These are phyloP conservation scores for Mytilinidion resinicola DNA, from an alignment of 495 filamentous ascomycete species.

Conservation along the genomic window DNA sequence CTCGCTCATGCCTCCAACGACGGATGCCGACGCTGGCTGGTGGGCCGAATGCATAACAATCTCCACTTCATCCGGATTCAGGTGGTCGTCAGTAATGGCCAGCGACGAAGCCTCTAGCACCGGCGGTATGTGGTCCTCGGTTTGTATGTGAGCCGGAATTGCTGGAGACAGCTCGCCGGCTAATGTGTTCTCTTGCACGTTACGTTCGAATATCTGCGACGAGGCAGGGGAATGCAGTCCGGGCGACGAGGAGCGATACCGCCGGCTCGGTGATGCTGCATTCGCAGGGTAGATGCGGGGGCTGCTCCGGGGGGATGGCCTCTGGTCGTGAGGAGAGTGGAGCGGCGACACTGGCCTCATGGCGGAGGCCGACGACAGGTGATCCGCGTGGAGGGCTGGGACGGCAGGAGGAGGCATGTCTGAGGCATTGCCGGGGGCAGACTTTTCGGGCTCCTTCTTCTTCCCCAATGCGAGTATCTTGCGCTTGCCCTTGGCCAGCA, in stretches of 20 bases:
- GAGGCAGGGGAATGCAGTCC: constrained; percentile 39
- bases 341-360: constrained; percentile 4
- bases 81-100: constrained; percentile 73
- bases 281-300: constrained; percentile 22
- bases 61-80: constrained; percentile 76
- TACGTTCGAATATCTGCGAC: constrained; percentile 90
- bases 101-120: constrained; percentile 82
- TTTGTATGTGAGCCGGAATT: constrained; percentile 82
- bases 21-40: constrained; percentile 62
- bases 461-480: constrained; percentile 23
- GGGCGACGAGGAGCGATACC: constrained; percentile 38
- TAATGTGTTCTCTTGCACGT: constrained; percentile 68
- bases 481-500: constrained; percentile 26
- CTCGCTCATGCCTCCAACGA: constrained; percentile 34
- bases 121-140: constrained; percentile 86
- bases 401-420: constrained; percentile 13
- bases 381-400: constrained; percentile 14
- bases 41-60: constrained; percentile 79
- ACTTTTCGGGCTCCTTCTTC: constrained; percentile 21
- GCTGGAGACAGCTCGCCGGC: constrained; percentile 62
- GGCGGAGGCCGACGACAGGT: constrained; percentile 9
- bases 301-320: constrained; percentile 23
- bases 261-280: constrained; percentile 20
- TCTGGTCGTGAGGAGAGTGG: constrained; percentile 7
- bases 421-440: neutral